Base-by-base conservation (phyloP, 139 green algal genomes). In the Closterium sp. region DNA sequence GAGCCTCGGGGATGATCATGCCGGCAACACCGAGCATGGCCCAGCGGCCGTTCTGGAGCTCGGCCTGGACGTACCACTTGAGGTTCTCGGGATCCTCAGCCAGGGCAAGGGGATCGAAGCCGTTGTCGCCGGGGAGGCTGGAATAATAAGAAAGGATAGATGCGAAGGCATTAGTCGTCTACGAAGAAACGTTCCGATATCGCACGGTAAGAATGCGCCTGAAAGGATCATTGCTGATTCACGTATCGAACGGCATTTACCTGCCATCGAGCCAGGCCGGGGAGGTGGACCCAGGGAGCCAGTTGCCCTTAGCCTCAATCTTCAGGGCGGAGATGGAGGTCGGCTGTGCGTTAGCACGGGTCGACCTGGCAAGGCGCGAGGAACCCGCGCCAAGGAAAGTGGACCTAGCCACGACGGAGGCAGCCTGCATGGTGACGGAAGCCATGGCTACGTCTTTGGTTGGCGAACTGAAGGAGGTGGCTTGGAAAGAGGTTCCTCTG, bases 71-170 rank as follows among this genome's bases (percentile, higher is more conserved):
- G 30, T 93, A 95, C 95, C 95, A 96, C 85, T 94, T 91, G 34
- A 96, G 90, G 70, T 91, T 91, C 31, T 94, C 92, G 31, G 90
- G 88, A 32, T 95, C 93, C 31, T 89, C 86, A 86, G 97, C 98
- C 86, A 99, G 97, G 88, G 94, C 96, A 86, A 98, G 92, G 45
- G 98, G 98, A 94, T 99, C 98, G 92, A 98, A 99, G 27, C 97
- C 97, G 62, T 96, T 97, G 97, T 97, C 95, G 42, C 95, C 95
- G 38, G 94, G 86, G 1, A 95, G 92, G 85, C 91, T 95, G 92
- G 31, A 91, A 92, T 79, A 2, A 90, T 70, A 28, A 24, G 22
- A 90, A 79, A 79, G 19, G 2, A 27, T 0, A 79, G 17, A n/a
- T n/a, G n/a, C 17, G 1, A 79, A 79, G 38, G 38, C 62, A 79